Evolutionary conservation across 1,284 basidiomycete genomes (phyloP), one percentile per base, ranked within the genome.

Genomic region (Puccinia coronata): DNA sequence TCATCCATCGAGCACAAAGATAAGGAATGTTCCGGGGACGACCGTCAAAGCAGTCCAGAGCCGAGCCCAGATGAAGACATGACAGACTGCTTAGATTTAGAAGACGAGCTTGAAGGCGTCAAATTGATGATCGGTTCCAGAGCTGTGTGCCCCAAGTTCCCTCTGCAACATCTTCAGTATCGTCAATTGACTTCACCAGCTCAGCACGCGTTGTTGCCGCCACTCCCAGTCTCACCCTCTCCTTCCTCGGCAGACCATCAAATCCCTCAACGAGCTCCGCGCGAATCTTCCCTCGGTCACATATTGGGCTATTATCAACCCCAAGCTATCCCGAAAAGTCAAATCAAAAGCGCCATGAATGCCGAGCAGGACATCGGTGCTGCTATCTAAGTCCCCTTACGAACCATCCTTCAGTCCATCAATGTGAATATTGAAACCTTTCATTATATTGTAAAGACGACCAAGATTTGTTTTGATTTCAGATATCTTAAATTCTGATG

Each of bases 91-190:
- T 6, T 39, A 39, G 61, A 63, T 6, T 36, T 63, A 41, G 61
- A 63, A 1, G 61, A 63, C 61, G 61, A 63, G 18, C 61, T 63
- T 41, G 61, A 63, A 63, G 36, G 61, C 1, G 61, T 63, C 34
- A 63, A 63, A 63, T 36, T 63, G 18, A 63, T 63, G 61, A 63
- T 63, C 31, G 61, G 61, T 41, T 63, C 61, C 5, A 63, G 61
- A 41, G 61, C 61, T 36, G 61, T 63, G 36, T 63, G 61, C 61
- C 61, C 61, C 61, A 39, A 63, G 61, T 63, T 20, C 31, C 61
- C 61, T 2, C 14, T 63, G 41, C 61, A 63, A 41, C 61, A 63
- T 63, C 61, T 63, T 36, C 61, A 63, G 16, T 63, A 63, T 63
- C 61, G 61, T n/a, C 61, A 63, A 63, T 63, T 63, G 18, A 28